Conservation (phyloP, 169 alveolate species). For the Cyclospora cayetanensis region DNA sequence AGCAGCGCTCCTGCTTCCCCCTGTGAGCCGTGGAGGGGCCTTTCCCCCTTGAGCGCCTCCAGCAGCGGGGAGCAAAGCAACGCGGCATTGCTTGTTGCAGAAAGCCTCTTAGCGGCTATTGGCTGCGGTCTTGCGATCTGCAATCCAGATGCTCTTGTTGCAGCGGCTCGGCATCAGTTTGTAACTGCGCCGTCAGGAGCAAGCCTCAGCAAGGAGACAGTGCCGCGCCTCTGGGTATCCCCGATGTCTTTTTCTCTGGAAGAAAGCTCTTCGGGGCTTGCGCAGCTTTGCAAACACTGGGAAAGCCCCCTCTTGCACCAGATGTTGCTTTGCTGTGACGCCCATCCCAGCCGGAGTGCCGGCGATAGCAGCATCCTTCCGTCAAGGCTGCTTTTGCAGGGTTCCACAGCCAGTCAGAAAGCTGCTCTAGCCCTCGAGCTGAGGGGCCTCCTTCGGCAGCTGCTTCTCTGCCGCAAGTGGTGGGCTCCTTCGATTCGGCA, state of each 20-base stretch:
- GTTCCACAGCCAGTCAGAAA: background rate
- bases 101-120: constrained; percentile 28
- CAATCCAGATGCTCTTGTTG: constrained; percentile 26
- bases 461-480: constrained; percentile 47
- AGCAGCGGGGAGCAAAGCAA: constrained; percentile 11
- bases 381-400: background rate
- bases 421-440: constrained; percentile 21
- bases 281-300: constrained; percentile 67
- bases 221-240: background rate
- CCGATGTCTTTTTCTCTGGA: constrained; percentile 49
- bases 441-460: constrained; percentile 45
- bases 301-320: constrained; percentile 35
- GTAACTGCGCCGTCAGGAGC: background rate
- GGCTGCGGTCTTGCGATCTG: constrained; percentile 67
- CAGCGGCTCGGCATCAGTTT: constrained; percentile 54
- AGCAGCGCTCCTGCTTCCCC: constrained; percentile 6
- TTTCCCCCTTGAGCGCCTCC: background rate
- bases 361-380: background rate
- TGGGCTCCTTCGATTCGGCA: constrained; percentile 11
- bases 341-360: background rate
- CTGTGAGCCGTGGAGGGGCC: background rate
- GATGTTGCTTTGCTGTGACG: background rate
- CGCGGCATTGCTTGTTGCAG: constrained; percentile 37
- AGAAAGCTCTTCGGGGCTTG: constrained; percentile 46
- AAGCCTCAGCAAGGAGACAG: background rate